Base-by-base conservation (phyloP, 768 basidiomycete species). In the Calvatia gigantea region DNA sequence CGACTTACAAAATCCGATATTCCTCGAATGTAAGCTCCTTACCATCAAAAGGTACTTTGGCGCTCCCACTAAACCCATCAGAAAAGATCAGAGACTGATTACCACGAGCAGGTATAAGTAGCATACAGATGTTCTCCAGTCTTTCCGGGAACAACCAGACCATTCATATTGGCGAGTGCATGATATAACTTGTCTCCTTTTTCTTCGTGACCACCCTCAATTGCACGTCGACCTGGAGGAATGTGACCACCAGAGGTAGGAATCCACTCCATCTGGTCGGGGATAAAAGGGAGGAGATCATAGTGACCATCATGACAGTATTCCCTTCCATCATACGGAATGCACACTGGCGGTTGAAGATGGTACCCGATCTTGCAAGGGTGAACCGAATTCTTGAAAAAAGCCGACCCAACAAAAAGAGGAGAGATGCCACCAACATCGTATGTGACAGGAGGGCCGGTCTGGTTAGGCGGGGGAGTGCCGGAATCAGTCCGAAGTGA, bases 201-300 rank as follows among this genome's bases (percentile, higher is more conserved):
- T 27, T 87, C 83, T 69, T 92, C 90, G 57, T 88, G 87, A 0
- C 86, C 89, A 1, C 87, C 91, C 60, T 86, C 82, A 12, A 91
- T 74, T 0, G 85, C 84, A 11, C 71, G 67, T 32, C 83, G 73
- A 4, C 82, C 83, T 2, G 65, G 58, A 4, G 89, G 84, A 52
- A 89, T 74, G 38, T 68, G 71, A 3, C 89, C 89, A 54, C 79
- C 66, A 9, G 79, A 76, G 1, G 88, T 81, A 0, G 45, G 72
- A 4, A 92, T 85, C 75, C 81, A 88, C 67, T 89, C 89, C 90
- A 92, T 92, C 50, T 77, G 79, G 25, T 70, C 67, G 0, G 75
- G 64, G 42, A 80, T 77, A 65, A 88, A 86, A 2, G 89, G 87
- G 0, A 93, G 76, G 29, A 93, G 69, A 65, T 91, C 89, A 60